Conservation (phyloP, 1,139 yeast species). For the Petasospora fabianii region DNA sequence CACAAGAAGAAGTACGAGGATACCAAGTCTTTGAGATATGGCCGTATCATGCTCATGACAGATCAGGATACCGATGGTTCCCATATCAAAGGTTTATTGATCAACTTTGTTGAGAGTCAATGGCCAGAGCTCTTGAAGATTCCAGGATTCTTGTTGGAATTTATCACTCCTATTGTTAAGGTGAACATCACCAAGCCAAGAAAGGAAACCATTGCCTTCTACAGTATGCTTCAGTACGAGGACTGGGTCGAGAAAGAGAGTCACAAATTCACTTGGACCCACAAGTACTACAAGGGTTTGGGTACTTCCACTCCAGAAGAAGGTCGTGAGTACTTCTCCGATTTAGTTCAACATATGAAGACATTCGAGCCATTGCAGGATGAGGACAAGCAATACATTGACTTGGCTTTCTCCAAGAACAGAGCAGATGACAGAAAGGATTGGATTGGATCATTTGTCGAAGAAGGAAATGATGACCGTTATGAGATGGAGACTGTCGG, state of each 20-base stretch:
- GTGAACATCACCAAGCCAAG: slow-evolving; percentile 75
- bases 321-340: slow-evolving; percentile 85
- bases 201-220: slow-evolving; percentile 65
- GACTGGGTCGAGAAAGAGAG: slow-evolving; percentile 89
- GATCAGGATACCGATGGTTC: slow-evolving; percentile 99
- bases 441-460: slow-evolving; percentile 95
- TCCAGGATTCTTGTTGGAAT: slow-evolving; percentile 91
- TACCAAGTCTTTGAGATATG: slow-evolving; percentile 77
- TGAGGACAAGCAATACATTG: slow-evolving; percentile 78
- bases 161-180: slow-evolving; percentile 95
- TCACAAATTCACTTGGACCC: slow-evolving; percentile 73
- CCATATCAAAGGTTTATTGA: slow-evolving; percentile 93
- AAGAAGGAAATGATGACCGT: slow-evolving; percentile 59
- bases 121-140: slow-evolving; percentile 90
- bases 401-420: slow-evolving; percentile 90
- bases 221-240: slow-evolving; percentile 95
- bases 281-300: slow-evolving; percentile 96
- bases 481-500: slow-evolving; percentile 49
- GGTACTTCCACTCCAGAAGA: slow-evolving; percentile 86
- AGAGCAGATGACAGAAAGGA: slow-evolving; percentile 97
- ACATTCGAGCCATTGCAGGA: slow-evolving; percentile 78
- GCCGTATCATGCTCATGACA: slow-evolving; percentile 98
- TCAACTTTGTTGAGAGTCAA: slow-evolving; percentile 87
- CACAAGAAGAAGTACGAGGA: slow-evolving; percentile 84
- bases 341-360: slow-evolving; percentile 82